Evolutionary conservation across 768 basidiomycete species (phyloP), one percentile per base, ranked within the genome.

Genomic region (Russula dissimulans): DNA sequence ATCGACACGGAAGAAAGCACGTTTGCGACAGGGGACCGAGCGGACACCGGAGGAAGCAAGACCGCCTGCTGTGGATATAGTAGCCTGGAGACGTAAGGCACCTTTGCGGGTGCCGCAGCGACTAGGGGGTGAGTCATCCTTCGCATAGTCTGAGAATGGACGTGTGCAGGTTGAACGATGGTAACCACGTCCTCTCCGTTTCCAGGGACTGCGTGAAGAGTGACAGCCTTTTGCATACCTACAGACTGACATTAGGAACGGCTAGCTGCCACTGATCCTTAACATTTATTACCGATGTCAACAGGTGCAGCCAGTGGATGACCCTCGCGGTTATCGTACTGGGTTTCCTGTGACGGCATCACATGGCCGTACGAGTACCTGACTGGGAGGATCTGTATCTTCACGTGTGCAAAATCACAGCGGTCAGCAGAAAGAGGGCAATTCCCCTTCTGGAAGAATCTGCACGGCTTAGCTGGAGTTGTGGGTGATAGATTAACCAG

Each of bases 331-430:
- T 48, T 14, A 22, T 49, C 47, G 52, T 51, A 54, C 31, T 49
- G 41, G 31, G 34, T 34, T 11, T 41, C 42, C 12, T 45, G 53
- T 38, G 29, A 14, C 3, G 39, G 46, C 32, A 36, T 57, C 51
- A 38, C 42, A 22, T 43, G 45, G 32, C 36, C 48, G 4, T 44
- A n/a, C 7, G 58, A 45, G 43, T 54, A 59, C 55, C 45, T 53
- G 46, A 55, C 56, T 4, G 57, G 65, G 10, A 49, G 52, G 36
- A 56, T 54, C 17, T 44, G 50, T 10, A 60, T 47, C 54, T 56
- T 65, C 31, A 65, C 56, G 39, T 65, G 65, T 12, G 65, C 62
- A 53, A 65, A 65, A 48, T 64, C 59, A 42, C 65, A 65, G 18
- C 47, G 62, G 17, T 64, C 65, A 18, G 62, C 62, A 46, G 65